Percentiles rank a stretch among this genome's conserved stretches.
These are phyloP conservation scores for Phalaenopsis hybrid DNA, from an alignment of 116 monocot species.

Conservation along the genomic window DNA sequence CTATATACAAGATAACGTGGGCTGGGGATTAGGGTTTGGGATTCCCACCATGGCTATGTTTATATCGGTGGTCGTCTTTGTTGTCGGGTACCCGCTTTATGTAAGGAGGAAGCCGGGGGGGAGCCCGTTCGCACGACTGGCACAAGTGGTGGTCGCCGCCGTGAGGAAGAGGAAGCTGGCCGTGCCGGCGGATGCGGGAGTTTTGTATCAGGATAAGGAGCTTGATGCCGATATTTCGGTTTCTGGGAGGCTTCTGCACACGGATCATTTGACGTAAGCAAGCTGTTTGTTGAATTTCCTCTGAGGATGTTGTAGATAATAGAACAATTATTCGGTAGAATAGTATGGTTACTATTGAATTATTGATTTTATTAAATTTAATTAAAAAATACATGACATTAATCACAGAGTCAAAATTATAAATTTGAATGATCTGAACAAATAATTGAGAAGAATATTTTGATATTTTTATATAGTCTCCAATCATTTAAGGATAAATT, in stretches of 20 bases:
- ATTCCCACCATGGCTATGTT: conserved; percentile 65
- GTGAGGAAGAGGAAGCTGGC: conserved; percentile 45
- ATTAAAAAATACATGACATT: too few relatives aligned
- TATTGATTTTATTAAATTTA: too few relatives aligned
- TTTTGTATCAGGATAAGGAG: conserved; percentile 55
- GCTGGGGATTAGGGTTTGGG: conserved; percentile 71
- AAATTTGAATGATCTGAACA: too few relatives aligned
- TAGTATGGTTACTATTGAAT: too few relatives aligned
- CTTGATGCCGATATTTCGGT: conserved; percentile 52
- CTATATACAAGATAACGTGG: conserved; percentile 72
- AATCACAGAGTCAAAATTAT: too few relatives aligned
- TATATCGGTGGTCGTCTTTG: conserved; percentile 45
- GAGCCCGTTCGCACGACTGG: conserved; percentile 56
- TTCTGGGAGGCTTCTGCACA: conserved; percentile 56
- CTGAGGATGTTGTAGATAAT: too few relatives aligned
- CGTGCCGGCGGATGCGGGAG: conserved; percentile 15
- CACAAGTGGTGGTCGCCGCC: conserved; percentile 62
- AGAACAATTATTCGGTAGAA: too few relatives aligned
- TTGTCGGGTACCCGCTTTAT: conserved; percentile 56
- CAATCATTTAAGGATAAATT: too few relatives aligned
- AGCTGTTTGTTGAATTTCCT: too few relatives aligned
- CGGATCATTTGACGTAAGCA: conserved; percentile 39
- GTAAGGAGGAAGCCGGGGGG: conserved; percentile 46
- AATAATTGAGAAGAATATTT: too few relatives aligned
- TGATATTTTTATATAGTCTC: too few relatives aligned